These are phyloP conservation scores for Phyllachora maydis DNA, from an alignment of 2,329 filamentous ascomycete genomes.

Conservation along the genomic window DNA sequence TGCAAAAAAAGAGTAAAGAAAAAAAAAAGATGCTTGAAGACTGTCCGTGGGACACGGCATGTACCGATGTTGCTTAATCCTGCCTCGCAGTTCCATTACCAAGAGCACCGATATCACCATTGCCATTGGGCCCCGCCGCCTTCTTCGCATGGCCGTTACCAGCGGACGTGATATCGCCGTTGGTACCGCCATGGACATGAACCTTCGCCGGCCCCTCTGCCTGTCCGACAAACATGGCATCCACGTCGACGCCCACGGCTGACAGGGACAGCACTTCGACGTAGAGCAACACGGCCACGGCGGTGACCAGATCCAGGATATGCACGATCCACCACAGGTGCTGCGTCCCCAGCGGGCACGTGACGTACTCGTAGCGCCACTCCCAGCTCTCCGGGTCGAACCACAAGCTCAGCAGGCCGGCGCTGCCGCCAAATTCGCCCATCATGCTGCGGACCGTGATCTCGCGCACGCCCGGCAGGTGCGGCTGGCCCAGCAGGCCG, in stretches of 20 bases:
- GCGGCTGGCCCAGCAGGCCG: slow-evolving; percentile 18
- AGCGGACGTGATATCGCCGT: no score
- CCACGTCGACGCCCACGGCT: slow-evolving; percentile 13
- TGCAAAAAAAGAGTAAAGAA: no score
- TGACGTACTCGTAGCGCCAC: slow-evolving; percentile 67
- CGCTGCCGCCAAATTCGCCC: slow-evolving; percentile 87
- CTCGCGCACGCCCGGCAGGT: slow-evolving; percentile 52
- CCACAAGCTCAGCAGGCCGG: slow-evolving; percentile 74
- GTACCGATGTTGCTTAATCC: no score
- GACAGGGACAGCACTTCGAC: slow-evolving; percentile 8
- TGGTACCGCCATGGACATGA: no score
- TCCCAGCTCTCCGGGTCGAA: slow-evolving; percentile 53
- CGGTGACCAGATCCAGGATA: slow-evolving; percentile 38
- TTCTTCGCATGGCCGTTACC: no score
- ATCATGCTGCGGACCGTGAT: slow-evolving; percentile 96
- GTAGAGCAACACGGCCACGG: slow-evolving; percentile 9
- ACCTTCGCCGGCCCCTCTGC: no score
- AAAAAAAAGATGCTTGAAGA: no score
- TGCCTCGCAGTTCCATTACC: no score
- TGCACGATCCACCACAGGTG: slow-evolving; percentile 92
- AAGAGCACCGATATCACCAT: no score
- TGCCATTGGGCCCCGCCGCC: no score
- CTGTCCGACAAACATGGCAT: slow-evolving; percentile 3
- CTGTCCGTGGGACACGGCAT: no score
- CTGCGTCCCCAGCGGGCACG: slow-evolving; percentile 65